Evolutionary conservation across 345 rosid species (phyloP), one percentile per base, ranked within the genome.

Genomic region (Moricandia moricandioides): DNA sequence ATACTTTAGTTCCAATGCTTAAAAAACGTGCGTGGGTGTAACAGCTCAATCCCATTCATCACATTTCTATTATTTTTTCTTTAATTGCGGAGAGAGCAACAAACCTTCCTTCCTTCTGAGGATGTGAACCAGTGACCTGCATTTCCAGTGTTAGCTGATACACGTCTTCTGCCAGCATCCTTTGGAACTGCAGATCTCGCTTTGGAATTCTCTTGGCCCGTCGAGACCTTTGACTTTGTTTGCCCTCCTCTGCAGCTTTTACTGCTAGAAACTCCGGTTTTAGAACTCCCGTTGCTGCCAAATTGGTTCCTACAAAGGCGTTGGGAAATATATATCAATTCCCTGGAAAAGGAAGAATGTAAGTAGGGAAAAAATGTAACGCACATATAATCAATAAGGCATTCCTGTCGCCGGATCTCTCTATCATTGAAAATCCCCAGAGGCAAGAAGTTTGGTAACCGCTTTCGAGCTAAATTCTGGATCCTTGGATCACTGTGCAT

Each of bases 121-220:
- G 88, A 85, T 63, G 99, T 91, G 73, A 80, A 88, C 99, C 99
- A 94, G 57, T 74, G 93, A 57, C 78, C 82, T 21, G 66, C 74
- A 61, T 54, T 62, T 21, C 66, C 78, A 67, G 30, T 74, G 40
- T 65, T 62, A 33, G 96, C 95, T 61, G 83, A 85, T 49, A 88
- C 91, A 64, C 93, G 87, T 66, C 92, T 83, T 85, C 86, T 94
- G 21, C 92, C 91, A 68, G 88, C 97, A 86, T 91, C 88, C 77
- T 79, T 90, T 10, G 96, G 91, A 73, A 58, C 39, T 7, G 82
- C 40, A 31, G 24, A 14, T 31, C 52, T 62, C 30, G 29, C 62
- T 13, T 57, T 57, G 29, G 47, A 59, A 79, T 30, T 72, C 83
- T 82, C 74, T 65, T 31, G 59, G 16, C 39, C 59, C 9, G 7